Conservation (phyloP, 2,329 filamentous ascomycete species). For the Phoma herbarum region DNA sequence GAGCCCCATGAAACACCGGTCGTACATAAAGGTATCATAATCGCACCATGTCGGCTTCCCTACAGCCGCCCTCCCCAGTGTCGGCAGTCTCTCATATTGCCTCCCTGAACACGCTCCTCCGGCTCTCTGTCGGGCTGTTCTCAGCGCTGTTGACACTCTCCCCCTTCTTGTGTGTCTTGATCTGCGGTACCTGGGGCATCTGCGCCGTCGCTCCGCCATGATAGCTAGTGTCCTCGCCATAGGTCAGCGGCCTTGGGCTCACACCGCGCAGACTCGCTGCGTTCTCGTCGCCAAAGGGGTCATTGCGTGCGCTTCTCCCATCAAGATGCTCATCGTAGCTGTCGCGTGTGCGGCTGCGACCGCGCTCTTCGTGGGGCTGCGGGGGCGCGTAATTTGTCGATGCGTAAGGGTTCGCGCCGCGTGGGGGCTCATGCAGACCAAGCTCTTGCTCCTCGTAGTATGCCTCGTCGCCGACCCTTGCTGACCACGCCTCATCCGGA, state of each 20-base stretch:
- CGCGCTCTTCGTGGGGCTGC: constrained; percentile 46
- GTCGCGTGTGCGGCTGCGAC: constrained; percentile 61
- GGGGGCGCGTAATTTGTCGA: constrained; percentile 39
- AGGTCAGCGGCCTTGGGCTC: constrained; percentile 72
- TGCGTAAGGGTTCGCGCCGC: constrained; percentile 46
- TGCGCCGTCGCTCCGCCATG: constrained; percentile 51
- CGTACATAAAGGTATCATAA: constrained; percentile 17
- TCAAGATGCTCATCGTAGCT: constrained; percentile 46
- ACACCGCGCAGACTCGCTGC: constrained; percentile 68
- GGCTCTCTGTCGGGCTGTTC: constrained; percentile 69
- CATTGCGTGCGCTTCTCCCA: constrained; percentile 40
- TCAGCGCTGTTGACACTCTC: constrained; percentile 48
- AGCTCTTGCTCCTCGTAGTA: constrained; percentile 83
- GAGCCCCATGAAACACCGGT: constrained; percentile 6
- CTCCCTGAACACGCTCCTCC: constrained; percentile 75
- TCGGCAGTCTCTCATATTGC: constrained; percentile 60
- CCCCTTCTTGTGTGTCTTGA: constrained; percentile 40
- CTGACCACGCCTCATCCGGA: constrained; percentile 87
- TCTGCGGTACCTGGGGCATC: constrained; percentile 48
- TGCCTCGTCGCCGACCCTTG: constrained; percentile 77
- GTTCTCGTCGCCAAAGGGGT: constrained; percentile 55
- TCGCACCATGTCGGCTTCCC: neutral
- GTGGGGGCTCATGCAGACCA: constrained; percentile 60
- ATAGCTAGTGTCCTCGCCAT: constrained; percentile 60
- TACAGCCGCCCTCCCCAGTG: neutral